These are phyloP conservation scores for Fraxinus anomala DNA, from an alignment of 257 asterid genomes.

Conservation along the genomic window DNA sequence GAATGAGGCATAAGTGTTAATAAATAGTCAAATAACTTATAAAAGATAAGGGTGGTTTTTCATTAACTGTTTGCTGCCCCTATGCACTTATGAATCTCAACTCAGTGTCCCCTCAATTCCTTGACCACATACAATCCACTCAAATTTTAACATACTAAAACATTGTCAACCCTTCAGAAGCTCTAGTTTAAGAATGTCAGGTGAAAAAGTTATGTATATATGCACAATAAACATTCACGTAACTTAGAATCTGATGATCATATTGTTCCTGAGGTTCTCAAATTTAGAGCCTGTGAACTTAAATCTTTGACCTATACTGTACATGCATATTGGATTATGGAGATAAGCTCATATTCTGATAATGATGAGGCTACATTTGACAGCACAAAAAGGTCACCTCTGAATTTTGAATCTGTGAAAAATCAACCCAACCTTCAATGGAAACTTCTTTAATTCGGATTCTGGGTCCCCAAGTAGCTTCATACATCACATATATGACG, in stretches of 20 bases:
- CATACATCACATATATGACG: neutral
- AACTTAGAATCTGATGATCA: neutral
- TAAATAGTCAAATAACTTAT: neutral
- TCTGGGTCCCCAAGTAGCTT: neutral
- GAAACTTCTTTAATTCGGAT: neutral
- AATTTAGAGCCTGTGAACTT: neutral
- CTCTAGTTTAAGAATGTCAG: neutral
- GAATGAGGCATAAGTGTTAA: neutral
- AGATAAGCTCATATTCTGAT: neutral
- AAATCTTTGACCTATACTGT: neutral
- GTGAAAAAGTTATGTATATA: neutral
- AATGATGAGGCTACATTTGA: neutral
- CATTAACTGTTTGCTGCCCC: neutral
- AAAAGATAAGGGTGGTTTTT: neutral
- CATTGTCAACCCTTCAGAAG: slow-evolving; percentile 13
- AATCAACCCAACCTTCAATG: neutral
- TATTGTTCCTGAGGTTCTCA: neutral
- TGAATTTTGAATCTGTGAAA: neutral
- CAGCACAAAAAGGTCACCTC: neutral
- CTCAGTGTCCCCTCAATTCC: neutral
- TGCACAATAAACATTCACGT: neutral
- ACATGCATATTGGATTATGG: neutral
- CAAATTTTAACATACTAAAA: neutral
- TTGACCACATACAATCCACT: neutral
- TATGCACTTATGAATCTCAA: neutral